A percentile compares a stretch with the other conserved stretches of the same genome.
These are phyloP conservation scores for Colletotrichum godetiae DNA, from an alignment of 2,329 filamentous ascomycete genomes.

Conservation along the genomic window DNA sequence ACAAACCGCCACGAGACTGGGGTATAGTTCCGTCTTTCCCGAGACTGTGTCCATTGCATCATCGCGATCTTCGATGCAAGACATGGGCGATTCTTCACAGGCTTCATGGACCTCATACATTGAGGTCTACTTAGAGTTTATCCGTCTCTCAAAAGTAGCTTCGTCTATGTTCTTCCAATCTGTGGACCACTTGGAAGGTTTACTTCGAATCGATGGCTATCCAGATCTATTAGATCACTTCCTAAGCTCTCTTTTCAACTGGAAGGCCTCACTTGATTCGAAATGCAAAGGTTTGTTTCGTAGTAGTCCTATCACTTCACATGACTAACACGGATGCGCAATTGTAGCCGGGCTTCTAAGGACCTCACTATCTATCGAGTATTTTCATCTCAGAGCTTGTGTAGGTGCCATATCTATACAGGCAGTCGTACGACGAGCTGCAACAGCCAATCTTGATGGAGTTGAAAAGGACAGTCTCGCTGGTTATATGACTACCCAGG, in stretches of 20 bases:
- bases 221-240: background rate
- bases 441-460: background rate
- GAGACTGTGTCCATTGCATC: conserved; percentile 19
- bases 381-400: background rate
- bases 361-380: background rate
- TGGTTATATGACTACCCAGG: conserved; percentile 35
- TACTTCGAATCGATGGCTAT: background rate
- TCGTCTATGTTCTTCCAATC: background rate
- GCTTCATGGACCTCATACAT: background rate
- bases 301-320: background rate
- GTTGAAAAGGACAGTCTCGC: conserved; percentile 29
- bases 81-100: background rate
- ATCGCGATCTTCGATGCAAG: background rate
- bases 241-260: background rate
- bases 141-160: background rate
- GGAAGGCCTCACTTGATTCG: background rate
- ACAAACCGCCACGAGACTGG: conserved; percentile 30
- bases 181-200: background rate
- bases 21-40: conserved; percentile 19
- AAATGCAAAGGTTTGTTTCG: background rate
- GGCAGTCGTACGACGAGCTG: background rate
- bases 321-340: background rate
- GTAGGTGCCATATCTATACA: background rate
- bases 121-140: background rate
- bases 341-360: background rate